Evolutionary conservation across 1,139 yeast species (phyloP), one percentile per base, ranked within the genome.

Genomic region (Saccharomyces hybrid): DNA sequence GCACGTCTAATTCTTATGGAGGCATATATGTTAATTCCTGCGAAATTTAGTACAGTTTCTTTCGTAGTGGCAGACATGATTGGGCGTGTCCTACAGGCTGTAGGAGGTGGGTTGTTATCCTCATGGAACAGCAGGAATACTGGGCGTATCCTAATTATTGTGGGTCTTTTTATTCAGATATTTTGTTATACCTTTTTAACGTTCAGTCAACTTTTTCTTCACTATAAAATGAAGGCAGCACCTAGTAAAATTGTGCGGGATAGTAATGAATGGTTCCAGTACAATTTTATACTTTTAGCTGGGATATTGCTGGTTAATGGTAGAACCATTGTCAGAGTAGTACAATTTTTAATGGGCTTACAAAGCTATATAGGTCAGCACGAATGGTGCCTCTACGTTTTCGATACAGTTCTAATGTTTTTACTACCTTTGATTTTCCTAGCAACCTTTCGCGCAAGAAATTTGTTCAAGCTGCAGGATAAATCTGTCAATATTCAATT

Each of bases 91-190:
- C 51, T 76, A 48, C 81, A 77, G 61, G 73, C 70, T 25, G 69
- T 69, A n/a, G 81, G 81, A n/a, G 80, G 77, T 47, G 80, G 79
- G 5, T 48, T 75, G 46, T 66, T 70, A 64, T 67, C 71, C 11
- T 31, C 48, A 23, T 57, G 53, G 7, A 48, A 52, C 11, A 51
- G 56, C 14, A 55, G 51, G 8, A 51, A 57, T 2, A 28, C 60
- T 1, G 76, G 74, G 16, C 56, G 62, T 28, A 53, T 59, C 5
- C 44, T 73, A 8, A 61, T 69, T 28, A 61, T 69, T 20, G 72
- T 60, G 5, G 76, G 76, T n/a, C 61, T 69, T 5, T 59, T 60
- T 27, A 65, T 76, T 16, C 80, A 77, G 57, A 63, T 76, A 34
- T 63, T 63, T 2, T 70, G 72, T 55, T 76, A 76, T 56, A 71